A percentile compares a stretch with the other conserved stretches of the same genome.
Conservation (phyloP, 495 filamentous ascomycete species). For the Aspergillus sparsus region DNA sequence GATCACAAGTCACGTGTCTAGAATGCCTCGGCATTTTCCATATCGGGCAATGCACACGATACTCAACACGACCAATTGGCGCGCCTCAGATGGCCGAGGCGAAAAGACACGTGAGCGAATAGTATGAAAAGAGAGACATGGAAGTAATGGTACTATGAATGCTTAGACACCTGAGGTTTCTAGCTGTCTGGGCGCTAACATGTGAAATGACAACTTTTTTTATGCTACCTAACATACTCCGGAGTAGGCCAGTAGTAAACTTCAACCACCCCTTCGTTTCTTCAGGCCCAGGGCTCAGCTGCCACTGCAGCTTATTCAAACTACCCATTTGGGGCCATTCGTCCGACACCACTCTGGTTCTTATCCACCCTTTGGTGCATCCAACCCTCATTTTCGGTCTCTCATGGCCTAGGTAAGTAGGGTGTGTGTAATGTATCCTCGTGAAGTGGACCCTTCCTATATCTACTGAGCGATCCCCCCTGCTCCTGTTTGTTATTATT, state of each 20-base stretch:
- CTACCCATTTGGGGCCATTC: not conserved
- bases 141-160: too few species aligned
- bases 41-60: not conserved
- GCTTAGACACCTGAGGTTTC: too few species aligned
- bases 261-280: too few species aligned
- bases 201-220: too few species aligned
- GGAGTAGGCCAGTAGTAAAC: too few species aligned
- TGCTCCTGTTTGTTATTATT: slow-evolving; percentile 11
- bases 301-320: not conserved
- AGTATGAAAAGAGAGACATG: too few species aligned
- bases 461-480: slow-evolving; percentile 20
- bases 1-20: slow-evolving; percentile 17
- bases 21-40: slow-evolving; percentile 36
- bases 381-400: not conserved
- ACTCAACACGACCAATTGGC: slow-evolving; percentile 22
- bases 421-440: not conserved
- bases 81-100: slow-evolving; percentile 18
- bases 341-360: not conserved
- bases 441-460: slow-evolving; percentile 17
- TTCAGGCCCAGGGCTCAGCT: not conserved
- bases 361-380: not conserved
- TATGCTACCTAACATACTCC: too few species aligned
- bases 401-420: not conserved
- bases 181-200: too few species aligned
- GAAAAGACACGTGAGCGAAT: slow-evolving; percentile 3